Base-by-base conservation (phyloP, 1,284 basidiomycete species). In the Laetiporus sulphureus region DNA sequence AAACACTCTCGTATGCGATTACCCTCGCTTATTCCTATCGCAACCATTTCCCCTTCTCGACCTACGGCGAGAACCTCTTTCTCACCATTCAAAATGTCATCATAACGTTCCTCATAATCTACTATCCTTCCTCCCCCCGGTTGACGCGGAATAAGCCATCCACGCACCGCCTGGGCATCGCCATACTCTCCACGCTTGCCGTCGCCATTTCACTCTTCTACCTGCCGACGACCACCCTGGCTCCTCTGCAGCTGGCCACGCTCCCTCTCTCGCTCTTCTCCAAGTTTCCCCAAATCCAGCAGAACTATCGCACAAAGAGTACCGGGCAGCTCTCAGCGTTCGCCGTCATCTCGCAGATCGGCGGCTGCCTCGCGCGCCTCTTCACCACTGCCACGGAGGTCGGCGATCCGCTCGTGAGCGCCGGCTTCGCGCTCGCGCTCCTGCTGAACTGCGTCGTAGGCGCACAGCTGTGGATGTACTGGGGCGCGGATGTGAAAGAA, bases 11-110 rank as follows among this genome's bases (percentile, higher is more conserved):
- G 0, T 95, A 94, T 57, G 85, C 83, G 30, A 91, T 96, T 57
- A 90, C 81, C 0, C 73, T 91, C 30, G 76, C 77, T n/a, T 98
- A 97, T 65, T 85, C 91, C 3, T 80, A 79, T 48, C 73, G 91
- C 30, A 84, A 87, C 58, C 63, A 70, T 18, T 93, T 94, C 61
- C 91, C 94, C 1, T 94, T 96, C 71, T 91, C 88, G 27, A 96
- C 94, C 1, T 98, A 96, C 51, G 94, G 94, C 57, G 91, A 95
- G 63, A 94, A 92, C 68, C 61, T 90, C 47, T 93, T 93, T 73
- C 74, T 95, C 41, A 83, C 87, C 19, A 55, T 90, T 34, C 90
- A 93, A 61, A 92, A 93, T 65, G 70, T 83, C 50, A 51, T 85
- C 63, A 88, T 93, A 60, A 89, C 85, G 22, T 68, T 89, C 51